Conservation (phyloP, 2,329 filamentous ascomycete genomes). For the Alternaria sp. region DNA sequence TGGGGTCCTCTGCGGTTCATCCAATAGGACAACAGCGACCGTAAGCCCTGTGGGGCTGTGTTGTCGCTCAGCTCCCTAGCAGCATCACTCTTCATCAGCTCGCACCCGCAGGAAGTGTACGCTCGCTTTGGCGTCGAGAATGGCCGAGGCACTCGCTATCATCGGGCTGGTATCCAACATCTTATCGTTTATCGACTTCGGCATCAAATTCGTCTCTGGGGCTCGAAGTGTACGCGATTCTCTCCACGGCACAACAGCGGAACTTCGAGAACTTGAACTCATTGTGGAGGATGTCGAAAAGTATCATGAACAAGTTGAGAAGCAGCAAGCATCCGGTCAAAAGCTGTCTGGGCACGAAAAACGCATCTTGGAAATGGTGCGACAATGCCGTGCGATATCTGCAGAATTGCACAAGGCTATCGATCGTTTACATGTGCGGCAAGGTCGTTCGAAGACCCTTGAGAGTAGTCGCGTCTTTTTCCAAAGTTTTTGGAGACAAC, state of each 20-base stretch:
- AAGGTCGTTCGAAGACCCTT: not conserved
- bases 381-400: not conserved
- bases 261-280: not conserved
- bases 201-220: not conserved
- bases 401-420: not conserved
- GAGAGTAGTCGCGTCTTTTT: not conserved
- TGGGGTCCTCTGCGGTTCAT: not conserved
- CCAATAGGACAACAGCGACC: not conserved
- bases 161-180: not conserved
- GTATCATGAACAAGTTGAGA: not conserved
- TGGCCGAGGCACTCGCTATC: not conserved
- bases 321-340: not conserved
- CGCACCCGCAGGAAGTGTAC: not conserved
- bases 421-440: not conserved
- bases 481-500: not conserved
- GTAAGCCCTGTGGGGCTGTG: not conserved
- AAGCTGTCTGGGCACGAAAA: not conserved
- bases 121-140: not conserved
- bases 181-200: not conserved
- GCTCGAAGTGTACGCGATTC: not conserved
- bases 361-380: not conserved
- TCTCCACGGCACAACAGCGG: not conserved
- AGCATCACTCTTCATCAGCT: not conserved
- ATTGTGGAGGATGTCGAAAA: not conserved
- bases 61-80: not conserved